Evolutionary conservation across 2,329 filamentous ascomycete species (phyloP).

Genomic region (Ophiostoma tasmaniense): DNA sequence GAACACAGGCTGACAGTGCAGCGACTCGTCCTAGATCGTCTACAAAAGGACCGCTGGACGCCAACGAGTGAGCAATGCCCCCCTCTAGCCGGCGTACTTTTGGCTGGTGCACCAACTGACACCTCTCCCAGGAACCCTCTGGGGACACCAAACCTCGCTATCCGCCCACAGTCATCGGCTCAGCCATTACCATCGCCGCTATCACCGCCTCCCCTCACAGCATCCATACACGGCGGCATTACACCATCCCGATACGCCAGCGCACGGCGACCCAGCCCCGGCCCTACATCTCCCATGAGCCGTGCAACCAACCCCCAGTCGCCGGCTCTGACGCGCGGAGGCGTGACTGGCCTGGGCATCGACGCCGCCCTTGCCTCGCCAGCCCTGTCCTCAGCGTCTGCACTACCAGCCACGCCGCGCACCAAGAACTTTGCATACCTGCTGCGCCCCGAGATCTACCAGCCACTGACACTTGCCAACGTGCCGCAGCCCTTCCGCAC

Average conservation of each 20-base stretch:
- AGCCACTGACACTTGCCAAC: conserved; percentile 60
- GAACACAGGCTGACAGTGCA: conserved; percentile 22
- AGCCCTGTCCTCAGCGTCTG: not conserved
- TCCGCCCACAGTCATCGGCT: conserved; percentile 16
- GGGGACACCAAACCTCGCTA: conserved; percentile 20
- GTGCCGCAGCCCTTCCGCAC: conserved; percentile 60
- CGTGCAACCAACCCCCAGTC: conserved; percentile 3
- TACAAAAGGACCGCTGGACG: conserved; percentile 71
- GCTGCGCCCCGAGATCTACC: conserved; percentile 72
- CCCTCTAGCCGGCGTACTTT: conserved; percentile 1
- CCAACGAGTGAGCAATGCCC: conserved; percentile 54
- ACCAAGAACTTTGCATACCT: conserved; percentile 72
- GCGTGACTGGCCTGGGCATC: not conserved
- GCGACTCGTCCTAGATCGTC: conserved; percentile 56
- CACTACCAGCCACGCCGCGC: not conserved
- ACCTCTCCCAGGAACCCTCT: conserved; percentile 23
- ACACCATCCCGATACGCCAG: conserved; percentile 17
- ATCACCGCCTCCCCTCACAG: conserved; percentile 14
- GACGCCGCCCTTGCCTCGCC: conserved; percentile 1
- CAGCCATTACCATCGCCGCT: conserved; percentile 20
- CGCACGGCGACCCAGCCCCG: conserved; percentile 10
- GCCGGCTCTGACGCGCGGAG: not conserved
- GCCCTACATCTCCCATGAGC: conserved; percentile 11
- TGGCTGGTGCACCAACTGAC: conserved; percentile 7
- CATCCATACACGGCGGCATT: conserved; percentile 8